Percentiles rank a stretch among this genome's conserved stretches.
Evolutionary conservation across 371 early-diverging fungal species (phyloP).

Genomic region (Saksenaea oblongispora): DNA sequence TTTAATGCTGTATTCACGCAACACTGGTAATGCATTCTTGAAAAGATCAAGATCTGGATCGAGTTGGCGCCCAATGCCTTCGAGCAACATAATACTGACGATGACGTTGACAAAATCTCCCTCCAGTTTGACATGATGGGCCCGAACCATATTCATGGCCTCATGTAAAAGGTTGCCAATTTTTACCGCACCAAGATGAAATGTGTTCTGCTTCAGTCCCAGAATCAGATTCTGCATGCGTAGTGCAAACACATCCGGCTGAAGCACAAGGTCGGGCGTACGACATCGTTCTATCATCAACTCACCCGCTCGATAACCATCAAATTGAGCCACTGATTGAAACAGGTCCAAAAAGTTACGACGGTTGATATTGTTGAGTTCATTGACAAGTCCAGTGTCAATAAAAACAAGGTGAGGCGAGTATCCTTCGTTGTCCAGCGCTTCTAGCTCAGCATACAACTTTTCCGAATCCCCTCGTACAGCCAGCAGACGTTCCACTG

Average conservation of each 20-base stretch:
- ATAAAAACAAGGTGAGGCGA: conserved; percentile 81
- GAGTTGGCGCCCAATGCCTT: conserved; percentile 91
- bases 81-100: conserved; percentile 86
- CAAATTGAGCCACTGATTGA: conserved; percentile 81
- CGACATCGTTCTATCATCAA: conserved; percentile 89
- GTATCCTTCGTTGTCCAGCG: conserved; percentile 67
- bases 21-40: conserved; percentile 77
- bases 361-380: conserved; percentile 71
- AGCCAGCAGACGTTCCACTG: conserved; percentile 34
- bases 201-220: conserved; percentile 66
- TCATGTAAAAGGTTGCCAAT: conserved; percentile 77
- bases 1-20: conserved; percentile 66
- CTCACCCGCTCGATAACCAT: conserved; percentile 79
- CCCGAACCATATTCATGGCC: conserved; percentile 84
- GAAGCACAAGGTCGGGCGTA: conserved; percentile 71
- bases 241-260: conserved; percentile 75
- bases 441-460: conserved; percentile 52
- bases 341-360: conserved; percentile 91
- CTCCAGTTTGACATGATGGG: conserved; percentile 91
- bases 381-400: conserved; percentile 89
- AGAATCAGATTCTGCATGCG: conserved; percentile 79
- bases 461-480: conserved; percentile 36
- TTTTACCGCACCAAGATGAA: conserved; percentile 77
- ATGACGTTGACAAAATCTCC: conserved; percentile 93
- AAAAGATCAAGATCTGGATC: conserved; percentile 92